Base-by-base conservation (phyloP, 2,329 filamentous ascomycete species). In the Macrophomina phaseolina region DNA sequence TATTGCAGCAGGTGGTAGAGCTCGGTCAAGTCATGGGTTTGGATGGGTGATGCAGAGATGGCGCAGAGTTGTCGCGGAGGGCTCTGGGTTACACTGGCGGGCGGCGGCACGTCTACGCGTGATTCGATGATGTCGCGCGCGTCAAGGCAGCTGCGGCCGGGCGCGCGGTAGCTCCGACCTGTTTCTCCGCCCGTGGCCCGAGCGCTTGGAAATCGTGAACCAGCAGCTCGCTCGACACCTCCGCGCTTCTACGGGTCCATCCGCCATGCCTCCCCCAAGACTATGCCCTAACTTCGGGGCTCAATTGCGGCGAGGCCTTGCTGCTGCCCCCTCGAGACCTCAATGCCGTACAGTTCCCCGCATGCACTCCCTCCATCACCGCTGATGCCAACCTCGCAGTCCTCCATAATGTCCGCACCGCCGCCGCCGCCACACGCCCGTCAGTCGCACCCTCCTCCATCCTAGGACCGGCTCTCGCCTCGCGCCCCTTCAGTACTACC, bases 401-500 rank as follows among this genome's bases (percentile, higher is more conserved):
- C 40, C 48, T 65, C 52, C 63, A 65, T 23, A 42, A 71, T 70
- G 68, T 68, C 18, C 68, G 69, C 69, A 23, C 23, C 23, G 58
- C 60, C 62, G 58, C 66, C 68, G 18, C 69, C 51, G 58, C 69
- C 51, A 52, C 30, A 34, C 64, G 11, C 56, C 36, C 60, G 28
- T 64, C 69, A 56, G 49, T 73, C 53, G 77, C 76, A 69, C 71
- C 72, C 61, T 69, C 73, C n/a, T 70, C 5, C 46, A 58, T 65
- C 40, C 53, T 48, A 68, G 70, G 23, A 64, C 36, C 42, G 3
- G 64, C 64, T 16, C 55, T 63, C 60, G 58, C 65, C 14, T 46
- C 78, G 70, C 87, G 91, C 76, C 81, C 86, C 69, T 96, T 97
- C 81, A 92, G 92, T 46, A 91, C 90, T 38, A 91, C 91, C 68